Base-by-base conservation (phyloP, 768 basidiomycete species). In the Hemileccinum impolitum region DNA sequence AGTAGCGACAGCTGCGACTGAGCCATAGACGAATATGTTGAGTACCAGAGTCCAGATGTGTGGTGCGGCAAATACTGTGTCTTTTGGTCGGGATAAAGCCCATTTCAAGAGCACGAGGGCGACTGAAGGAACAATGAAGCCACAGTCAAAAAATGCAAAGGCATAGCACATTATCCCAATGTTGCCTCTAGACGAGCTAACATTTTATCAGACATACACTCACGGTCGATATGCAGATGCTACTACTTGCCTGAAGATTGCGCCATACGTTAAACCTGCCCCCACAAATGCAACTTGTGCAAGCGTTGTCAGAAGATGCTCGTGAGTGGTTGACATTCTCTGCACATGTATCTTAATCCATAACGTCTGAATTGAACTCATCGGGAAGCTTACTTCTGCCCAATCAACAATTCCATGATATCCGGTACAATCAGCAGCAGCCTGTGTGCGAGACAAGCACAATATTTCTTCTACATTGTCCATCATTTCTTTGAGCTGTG, bases 111-210 rank as follows among this genome's bases (percentile, higher is more conserved):
- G 30, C 10, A 53, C 13, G 35, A 59, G 55, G 15, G 58, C 44
- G 38, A 61, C 48, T 19, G 54, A 60, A 7, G 63, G 63, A 3
- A 64, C 41, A 15, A 64, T 48, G 34, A 64, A 64, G 23, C 63
- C 63, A 12, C 45, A 47, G 44, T 48, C 52, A 47, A 64, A 64
- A 36, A 64, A 56, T 23, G 61, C 62, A 54, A 64, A 64, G n/a
- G 50, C 55, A 50, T 59, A 62, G 44, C 55, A 60, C 63, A 64
- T 59, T 18, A 64, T 55, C 13, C 48, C 57, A 17, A 60, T 43
- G 46, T 62, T 42, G 36, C 62, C 58, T 41, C 63, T 47, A 7
- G 53, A 48, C n/a, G 59, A 48, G 43, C 59, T 61, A 23, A 23
- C 3, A 3, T 3, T 23, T 23, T 23, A 23, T 23, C 6, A 23